Evolutionary conservation across 2,329 filamentous ascomycete species (phyloP).

Genomic region (Mariannaea elegans): DNA sequence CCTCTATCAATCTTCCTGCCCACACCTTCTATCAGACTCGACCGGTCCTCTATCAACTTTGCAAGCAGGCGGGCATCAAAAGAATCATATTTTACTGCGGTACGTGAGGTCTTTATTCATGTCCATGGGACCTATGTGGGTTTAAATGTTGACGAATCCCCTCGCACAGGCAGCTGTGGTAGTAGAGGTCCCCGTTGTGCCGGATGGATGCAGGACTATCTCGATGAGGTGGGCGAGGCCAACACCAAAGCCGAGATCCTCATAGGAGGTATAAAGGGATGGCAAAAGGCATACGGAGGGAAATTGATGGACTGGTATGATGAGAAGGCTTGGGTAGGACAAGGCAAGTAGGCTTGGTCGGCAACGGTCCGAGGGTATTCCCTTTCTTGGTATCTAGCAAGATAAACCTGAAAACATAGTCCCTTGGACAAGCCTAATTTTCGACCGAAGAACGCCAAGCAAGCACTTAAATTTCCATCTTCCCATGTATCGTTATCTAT

Average conservation of each 20-base stretch:
- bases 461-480: slow-evolving; percentile 36
- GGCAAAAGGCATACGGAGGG: slow-evolving; percentile 59
- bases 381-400: slow-evolving; percentile 44
- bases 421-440: slow-evolving; percentile 37
- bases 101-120: slow-evolving; percentile 36
- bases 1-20: slow-evolving; percentile 66
- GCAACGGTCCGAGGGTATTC: slow-evolving; percentile 29
- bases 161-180: slow-evolving; percentile 55
- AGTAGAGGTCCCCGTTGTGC: slow-evolving; percentile 62
- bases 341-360: slow-evolving; percentile 33
- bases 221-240: slow-evolving; percentile 55
- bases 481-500: slow-evolving; percentile 26
- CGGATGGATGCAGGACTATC: slow-evolving; percentile 65
- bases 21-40: slow-evolving; percentile 63
- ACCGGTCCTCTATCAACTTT: slow-evolving; percentile 57
- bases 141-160: background rate
- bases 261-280: slow-evolving; percentile 63
- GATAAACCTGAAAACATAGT: slow-evolving; percentile 35
- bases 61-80: slow-evolving; percentile 57
- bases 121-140: background rate
- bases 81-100: slow-evolving; percentile 66
- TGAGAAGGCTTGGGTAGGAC: slow-evolving; percentile 47
- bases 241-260: slow-evolving; percentile 57
- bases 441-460: slow-evolving; percentile 48
- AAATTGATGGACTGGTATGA: slow-evolving; percentile 61